phyloP scores from a whole-genome alignment of 306 rosid genomes.

The Castanospermum australe region DNA sequence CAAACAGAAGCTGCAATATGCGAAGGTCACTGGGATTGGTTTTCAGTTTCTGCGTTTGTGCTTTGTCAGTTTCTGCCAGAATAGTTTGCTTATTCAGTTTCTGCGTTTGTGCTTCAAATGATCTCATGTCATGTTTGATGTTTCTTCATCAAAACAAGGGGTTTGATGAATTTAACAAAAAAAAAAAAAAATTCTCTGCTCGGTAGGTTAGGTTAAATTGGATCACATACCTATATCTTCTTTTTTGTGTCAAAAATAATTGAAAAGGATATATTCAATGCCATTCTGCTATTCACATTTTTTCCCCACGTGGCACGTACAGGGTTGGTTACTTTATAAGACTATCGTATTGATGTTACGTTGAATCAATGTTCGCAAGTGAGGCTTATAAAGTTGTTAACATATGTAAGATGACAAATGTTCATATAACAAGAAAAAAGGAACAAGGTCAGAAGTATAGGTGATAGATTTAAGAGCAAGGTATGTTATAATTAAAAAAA shows the following conservation, averaged over 20 bases:
- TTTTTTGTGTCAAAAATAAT: neutral
- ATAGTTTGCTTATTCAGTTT: neutral
- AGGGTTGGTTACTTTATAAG: neutral
- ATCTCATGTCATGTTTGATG: neutral
- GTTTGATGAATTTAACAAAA: slow-evolving; percentile 11
- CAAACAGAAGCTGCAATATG: slow-evolving; percentile 22
- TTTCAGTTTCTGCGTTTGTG: neutral
- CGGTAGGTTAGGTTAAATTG: neutral
- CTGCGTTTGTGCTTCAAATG: neutral
- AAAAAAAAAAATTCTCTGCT: slow-evolving; percentile 1
- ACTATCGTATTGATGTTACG: neutral
- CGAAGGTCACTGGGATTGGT: slow-evolving; percentile 1
- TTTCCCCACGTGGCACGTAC: slow-evolving; percentile 2
- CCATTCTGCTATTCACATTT: slow-evolving; percentile 7
- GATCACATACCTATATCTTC: neutral
- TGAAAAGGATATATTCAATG: neutral
- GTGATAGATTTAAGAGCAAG: neutral
- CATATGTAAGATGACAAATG: neutral
- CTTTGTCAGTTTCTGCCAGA: slow-evolving; percentile 19
- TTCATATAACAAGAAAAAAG: too few species aligned
- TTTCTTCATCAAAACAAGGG: too few species aligned
- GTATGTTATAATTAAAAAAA: too few species aligned
- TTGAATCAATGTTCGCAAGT: neutral
- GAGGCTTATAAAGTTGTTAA: neutral
- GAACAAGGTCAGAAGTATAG: neutral